A percentile compares a stretch with the other conserved stretches of the same genome.
These are phyloP conservation scores for Volvox carteri DNA, from an alignment of 163 green algal species.

Conservation along the genomic window DNA sequence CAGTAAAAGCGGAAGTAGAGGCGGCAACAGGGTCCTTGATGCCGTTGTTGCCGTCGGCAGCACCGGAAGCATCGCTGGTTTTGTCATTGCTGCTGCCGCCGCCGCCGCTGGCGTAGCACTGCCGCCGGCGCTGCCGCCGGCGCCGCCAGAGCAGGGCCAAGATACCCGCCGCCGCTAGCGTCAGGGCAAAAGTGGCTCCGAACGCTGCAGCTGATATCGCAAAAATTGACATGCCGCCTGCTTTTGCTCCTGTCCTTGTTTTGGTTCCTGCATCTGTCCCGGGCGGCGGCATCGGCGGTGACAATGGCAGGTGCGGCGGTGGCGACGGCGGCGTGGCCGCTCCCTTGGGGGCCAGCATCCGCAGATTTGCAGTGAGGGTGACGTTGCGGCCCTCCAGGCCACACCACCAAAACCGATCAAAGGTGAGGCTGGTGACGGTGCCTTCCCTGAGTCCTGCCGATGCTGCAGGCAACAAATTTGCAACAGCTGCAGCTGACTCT, in stretches of 20 bases:
- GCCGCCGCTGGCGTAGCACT: neutral
- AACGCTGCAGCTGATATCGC: neutral
- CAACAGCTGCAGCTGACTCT: neutral
- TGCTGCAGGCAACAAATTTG: neutral
- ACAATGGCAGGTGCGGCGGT: neutral
- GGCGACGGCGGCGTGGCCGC: neutral
- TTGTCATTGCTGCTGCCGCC: neutral
- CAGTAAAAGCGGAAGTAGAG: neutral
- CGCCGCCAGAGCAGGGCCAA: neutral
- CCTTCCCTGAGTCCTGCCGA: neutral
- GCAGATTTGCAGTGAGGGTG: neutral
- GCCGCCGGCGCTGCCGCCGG: no score
- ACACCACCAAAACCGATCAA: neutral
- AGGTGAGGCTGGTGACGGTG: neutral
- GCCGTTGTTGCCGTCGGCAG: no score
- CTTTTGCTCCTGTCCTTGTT: neutral
- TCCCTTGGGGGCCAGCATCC: neutral
- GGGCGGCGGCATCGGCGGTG: neutral
- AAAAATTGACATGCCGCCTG: neutral
- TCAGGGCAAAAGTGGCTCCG: neutral
- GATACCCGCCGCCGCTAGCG: neutral
- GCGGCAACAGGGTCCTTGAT: no score
- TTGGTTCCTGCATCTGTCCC: neutral
- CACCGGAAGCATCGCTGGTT: no score
- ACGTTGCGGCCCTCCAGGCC: conserved; percentile 8